Conservation (phyloP, 352 stramenopile species). For the Globisporangium lucens region DNA sequence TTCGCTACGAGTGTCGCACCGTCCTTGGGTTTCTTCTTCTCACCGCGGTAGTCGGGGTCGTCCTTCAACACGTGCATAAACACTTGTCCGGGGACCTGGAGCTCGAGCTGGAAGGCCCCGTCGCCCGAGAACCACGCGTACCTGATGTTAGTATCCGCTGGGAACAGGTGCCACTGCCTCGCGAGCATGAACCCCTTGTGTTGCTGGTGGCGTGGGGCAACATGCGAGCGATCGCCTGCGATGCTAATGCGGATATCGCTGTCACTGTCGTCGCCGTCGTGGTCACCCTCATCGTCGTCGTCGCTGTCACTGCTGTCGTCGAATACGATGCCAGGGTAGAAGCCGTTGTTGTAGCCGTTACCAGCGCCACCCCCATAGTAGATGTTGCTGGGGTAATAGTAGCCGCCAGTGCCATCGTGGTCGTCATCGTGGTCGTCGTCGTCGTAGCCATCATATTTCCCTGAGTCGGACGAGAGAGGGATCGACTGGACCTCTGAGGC, state of each 20-base stretch:
- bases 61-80: constrained; percentile 9
- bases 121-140: background rate
- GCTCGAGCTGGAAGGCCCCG: background rate
- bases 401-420: background rate
- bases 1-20: background rate
- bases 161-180: constrained; percentile 7
- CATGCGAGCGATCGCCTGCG: background rate
- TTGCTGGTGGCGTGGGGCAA: background rate
- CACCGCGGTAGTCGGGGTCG: constrained; percentile 4
- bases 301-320: constrained; percentile 2
- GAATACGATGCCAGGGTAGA: background rate
- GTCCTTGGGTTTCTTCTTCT: background rate
- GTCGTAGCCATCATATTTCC: background rate
- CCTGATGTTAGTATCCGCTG: background rate
- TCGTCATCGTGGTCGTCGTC: background rate
- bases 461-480: background rate
- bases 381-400: background rate
- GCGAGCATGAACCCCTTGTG: background rate
- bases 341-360: background rate
- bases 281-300: background rate
- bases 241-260: background rate
- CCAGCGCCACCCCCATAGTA: background rate
- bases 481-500: background rate
- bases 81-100: background rate
- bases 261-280: background rate